These are phyloP conservation scores for Centaurea solstitialis DNA, from an alignment of 129 eudicot genomes.

Conservation along the genomic window DNA sequence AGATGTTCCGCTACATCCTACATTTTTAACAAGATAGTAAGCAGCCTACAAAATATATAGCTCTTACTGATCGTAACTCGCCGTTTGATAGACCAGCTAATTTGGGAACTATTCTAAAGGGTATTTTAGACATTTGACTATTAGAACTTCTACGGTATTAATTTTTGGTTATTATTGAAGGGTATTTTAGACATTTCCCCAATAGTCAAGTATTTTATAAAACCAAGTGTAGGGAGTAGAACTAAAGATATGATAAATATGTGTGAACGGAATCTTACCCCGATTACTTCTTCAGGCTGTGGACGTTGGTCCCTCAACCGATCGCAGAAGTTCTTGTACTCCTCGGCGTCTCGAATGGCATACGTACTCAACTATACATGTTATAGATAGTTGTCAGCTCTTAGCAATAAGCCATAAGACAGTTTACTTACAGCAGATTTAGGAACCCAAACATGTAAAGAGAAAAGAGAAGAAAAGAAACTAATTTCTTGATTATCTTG, in stretches of 20 bases:
- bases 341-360: conserved; percentile 97
- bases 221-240: background rate
- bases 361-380: conserved; percentile 74
- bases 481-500: background rate
- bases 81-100: background rate
- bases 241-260: background rate
- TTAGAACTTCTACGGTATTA: background rate
- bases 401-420: conserved; percentile 1
- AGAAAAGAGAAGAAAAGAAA: background rate
- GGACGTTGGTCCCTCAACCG: conserved; percentile 95
- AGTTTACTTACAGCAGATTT: background rate
- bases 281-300: conserved; percentile 95
- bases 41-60: conserved; percentile 4
- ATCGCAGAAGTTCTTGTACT: conserved; percentile 97
- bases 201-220: background rate
- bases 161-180: background rate
- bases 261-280: conserved; percentile 50
- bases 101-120: background rate
- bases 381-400: conserved; percentile 13
- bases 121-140: conserved; percentile 1
- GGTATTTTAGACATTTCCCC: background rate
- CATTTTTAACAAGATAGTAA: conserved; percentile 9
- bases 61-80: background rate
- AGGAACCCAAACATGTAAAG: background rate
- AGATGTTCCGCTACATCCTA: conserved; percentile 97